Conservation (phyloP, 805 yeast genomes). For the Metschnikowia noctiluminum region DNA sequence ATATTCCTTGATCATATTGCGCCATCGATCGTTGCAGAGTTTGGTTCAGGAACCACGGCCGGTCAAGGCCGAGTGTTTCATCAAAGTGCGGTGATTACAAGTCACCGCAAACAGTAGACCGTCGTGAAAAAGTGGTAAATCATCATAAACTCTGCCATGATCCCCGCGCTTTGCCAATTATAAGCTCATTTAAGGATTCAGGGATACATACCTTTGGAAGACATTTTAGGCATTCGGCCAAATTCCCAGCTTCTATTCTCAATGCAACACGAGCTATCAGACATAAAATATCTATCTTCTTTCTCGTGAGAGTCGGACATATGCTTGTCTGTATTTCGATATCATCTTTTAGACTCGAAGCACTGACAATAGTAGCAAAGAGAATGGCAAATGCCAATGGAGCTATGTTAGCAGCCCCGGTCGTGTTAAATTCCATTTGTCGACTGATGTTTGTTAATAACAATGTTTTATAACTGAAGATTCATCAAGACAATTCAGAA, state of each 20-base stretch:
- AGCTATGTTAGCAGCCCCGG: neutral
- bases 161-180: no score
- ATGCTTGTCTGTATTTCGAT: slow-evolving; percentile 91
- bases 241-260: slow-evolving; percentile 24
- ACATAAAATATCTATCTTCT: slow-evolving; percentile 60
- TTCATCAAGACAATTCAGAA: slow-evolving; percentile 44
- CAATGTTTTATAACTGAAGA: neutral
- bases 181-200: neutral
- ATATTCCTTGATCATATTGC: neutral
- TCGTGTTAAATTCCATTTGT: neutral
- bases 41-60: slow-evolving; percentile 48
- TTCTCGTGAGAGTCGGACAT: slow-evolving; percentile 71
- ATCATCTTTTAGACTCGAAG: slow-evolving; percentile 54
- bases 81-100: slow-evolving; percentile 44
- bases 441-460: neutral
- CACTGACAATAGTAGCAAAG: slow-evolving; percentile 19
- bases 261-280: slow-evolving; percentile 31
- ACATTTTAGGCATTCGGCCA: slow-evolving; percentile 7
- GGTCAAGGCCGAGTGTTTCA: slow-evolving; percentile 48
- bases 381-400: slow-evolving; percentile 3
- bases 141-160: slow-evolving; percentile 37
- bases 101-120: slow-evolving; percentile 48
- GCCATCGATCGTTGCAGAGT: neutral
- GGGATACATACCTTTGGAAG: slow-evolving; percentile 15
- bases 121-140: slow-evolving; percentile 49